Evolutionary conservation across 208 protist species (phyloP).

Genomic region (Phytomonas francai): DNA sequence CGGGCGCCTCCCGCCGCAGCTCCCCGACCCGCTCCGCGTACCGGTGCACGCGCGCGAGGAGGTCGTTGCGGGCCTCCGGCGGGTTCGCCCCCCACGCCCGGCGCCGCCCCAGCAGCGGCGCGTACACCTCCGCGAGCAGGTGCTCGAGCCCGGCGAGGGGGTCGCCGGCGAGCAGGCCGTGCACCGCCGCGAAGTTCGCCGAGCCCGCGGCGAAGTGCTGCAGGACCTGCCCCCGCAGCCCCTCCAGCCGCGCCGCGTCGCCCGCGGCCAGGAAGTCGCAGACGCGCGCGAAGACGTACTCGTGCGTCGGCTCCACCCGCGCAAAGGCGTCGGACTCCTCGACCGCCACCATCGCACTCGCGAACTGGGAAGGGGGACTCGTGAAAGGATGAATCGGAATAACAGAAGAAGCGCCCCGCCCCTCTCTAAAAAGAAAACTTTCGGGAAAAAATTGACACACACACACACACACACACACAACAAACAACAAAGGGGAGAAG

Average conservation of each 20-base stretch:
- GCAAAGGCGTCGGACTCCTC: conserved; percentile 12
- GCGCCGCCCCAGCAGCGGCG: conserved; percentile 78
- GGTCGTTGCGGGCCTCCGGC: conserved; percentile 70
- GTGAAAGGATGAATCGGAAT: not conserved
- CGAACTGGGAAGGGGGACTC: not conserved
- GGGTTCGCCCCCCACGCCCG: conserved; percentile 86
- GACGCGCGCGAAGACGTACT: conserved; percentile 82
- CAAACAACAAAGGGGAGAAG: not conserved
- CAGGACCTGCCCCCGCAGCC: conserved; percentile 61
- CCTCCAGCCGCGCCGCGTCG: conserved; percentile 47
- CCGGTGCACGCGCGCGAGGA: conserved; percentile 76
- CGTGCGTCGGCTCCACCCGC: conserved; percentile 72
- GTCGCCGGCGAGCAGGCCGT: conserved; percentile 79
- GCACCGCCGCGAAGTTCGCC: conserved; percentile 77
- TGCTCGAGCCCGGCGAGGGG: conserved; percentile 82
- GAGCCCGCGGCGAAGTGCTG: conserved; percentile 76
- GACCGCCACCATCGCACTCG: not conserved
- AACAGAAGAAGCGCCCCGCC: no score
- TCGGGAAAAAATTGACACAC: not conserved
- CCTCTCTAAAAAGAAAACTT: not conserved
- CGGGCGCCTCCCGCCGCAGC: conserved; percentile 88
- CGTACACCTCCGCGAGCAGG: conserved; percentile 89
- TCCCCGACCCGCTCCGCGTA: conserved; percentile 87
- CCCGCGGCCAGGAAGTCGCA: conserved; percentile 84
- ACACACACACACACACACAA: not conserved